A percentile compares a stretch with the other conserved stretches of the same genome.
These are phyloP conservation scores for Aureobasidium pullulans DNA, from an alignment of 2,329 filamentous ascomycete species.

Conservation along the genomic window DNA sequence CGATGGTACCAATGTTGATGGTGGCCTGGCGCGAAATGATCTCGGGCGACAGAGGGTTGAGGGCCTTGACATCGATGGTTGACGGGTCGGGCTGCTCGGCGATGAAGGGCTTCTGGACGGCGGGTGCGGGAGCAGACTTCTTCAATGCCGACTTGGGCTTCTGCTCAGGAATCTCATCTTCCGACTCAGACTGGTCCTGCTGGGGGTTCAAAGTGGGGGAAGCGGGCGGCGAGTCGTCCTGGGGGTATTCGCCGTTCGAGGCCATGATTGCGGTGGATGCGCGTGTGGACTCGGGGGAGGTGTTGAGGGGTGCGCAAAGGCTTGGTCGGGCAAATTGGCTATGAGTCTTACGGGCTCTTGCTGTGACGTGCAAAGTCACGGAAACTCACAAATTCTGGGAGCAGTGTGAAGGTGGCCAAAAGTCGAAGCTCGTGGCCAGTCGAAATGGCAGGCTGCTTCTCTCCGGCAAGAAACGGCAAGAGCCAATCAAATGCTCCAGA, in stretches of 20 bases:
- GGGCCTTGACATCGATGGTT: conserved; percentile 70
- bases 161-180: conserved; percentile 53
- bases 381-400: conserved; percentile 8
- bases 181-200: conserved; percentile 66
- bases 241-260: conserved; percentile 46
- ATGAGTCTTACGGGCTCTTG: conserved; percentile 9
- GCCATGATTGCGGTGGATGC: conserved; percentile 40
- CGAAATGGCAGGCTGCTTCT: not conserved
- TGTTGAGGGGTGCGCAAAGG: not conserved
- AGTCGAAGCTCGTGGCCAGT: not conserved
- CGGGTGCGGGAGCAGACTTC: conserved; percentile 56
- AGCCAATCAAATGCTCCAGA: conserved; percentile 1
- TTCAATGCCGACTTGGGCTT: conserved; percentile 78
- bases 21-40: conserved; percentile 80
- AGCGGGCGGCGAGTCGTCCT: conserved; percentile 46
- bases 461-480: not conserved
- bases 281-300: not conserved
- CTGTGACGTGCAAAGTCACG: conserved; percentile 12
- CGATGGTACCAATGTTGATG: conserved; percentile 98
- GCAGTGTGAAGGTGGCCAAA: not conserved
- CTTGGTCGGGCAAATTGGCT: not conserved
- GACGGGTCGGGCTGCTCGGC: conserved; percentile 91
- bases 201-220: conserved; percentile 43
- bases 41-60: conserved; percentile 85
- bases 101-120: conserved; percentile 55